Conservation (phyloP, 2,329 filamentous ascomycete species). For the Cercospora nicotianae region DNA sequence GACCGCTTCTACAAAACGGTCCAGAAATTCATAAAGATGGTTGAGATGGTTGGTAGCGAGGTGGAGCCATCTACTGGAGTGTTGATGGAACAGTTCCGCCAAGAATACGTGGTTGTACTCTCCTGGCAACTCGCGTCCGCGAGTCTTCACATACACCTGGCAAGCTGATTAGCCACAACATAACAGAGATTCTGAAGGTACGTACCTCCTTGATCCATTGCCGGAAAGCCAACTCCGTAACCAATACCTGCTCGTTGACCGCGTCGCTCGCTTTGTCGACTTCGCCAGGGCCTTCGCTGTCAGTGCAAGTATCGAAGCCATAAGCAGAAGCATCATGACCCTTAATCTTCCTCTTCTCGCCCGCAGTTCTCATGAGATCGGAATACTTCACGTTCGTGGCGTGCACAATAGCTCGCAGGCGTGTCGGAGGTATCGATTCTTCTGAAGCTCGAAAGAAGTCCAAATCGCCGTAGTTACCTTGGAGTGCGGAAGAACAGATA, state of each 20-base stretch:
- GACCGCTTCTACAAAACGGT: background rate
- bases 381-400: background rate
- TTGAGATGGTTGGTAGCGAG: background rate
- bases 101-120: conserved; percentile 4
- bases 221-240: background rate
- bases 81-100: conserved; percentile 1
- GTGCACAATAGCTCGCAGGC: background rate
- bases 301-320: background rate
- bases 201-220: background rate
- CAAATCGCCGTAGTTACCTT: background rate
- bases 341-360: background rate
- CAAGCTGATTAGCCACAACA: background rate
- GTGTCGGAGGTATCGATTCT: background rate
- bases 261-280: background rate
- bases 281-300: background rate
- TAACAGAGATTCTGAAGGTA: background rate
- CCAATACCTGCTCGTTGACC: background rate
- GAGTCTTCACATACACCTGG: conserved; percentile 4
- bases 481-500: background rate
- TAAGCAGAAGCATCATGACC: background rate
- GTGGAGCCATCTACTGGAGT: background rate
- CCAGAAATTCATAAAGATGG: background rate
- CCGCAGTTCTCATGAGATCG: background rate
- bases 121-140: background rate
- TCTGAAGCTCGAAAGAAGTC: background rate